These are phyloP conservation scores for Vigna hirtella DNA, from an alignment of 306 rosid species.

Conservation along the genomic window DNA sequence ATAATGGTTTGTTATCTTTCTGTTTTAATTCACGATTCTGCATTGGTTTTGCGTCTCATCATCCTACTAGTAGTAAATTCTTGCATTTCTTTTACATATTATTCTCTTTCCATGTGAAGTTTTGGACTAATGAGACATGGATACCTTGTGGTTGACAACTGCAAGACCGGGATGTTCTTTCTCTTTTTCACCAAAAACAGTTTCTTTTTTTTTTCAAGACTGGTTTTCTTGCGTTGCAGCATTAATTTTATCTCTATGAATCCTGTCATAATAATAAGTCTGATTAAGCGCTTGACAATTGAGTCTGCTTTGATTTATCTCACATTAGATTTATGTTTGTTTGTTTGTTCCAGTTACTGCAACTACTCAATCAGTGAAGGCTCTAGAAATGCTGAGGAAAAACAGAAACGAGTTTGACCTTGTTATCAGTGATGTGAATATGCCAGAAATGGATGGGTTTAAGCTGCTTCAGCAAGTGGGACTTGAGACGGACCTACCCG, in stretches of 20 bases:
- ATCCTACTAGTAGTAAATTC: neutral
- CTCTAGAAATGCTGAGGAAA: conserved; percentile 74
- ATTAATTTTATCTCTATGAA: conserved; percentile 5
- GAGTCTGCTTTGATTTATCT: conserved; percentile 31
- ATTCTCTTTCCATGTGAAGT: neutral
- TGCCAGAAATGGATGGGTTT: conserved; percentile 96
- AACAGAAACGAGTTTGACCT: conserved; percentile 73
- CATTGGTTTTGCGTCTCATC: neutral
- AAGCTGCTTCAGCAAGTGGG: conserved; percentile 83
- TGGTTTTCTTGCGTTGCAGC: conserved; percentile 2
- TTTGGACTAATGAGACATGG: neutral
- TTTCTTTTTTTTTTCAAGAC: neutral
- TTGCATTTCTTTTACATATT: neutral
- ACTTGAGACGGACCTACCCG: conserved; percentile 92
- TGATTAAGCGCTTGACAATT: conserved; percentile 1
- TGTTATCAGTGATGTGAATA: conserved; percentile 83
- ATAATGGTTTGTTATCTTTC: conserved; percentile 63
- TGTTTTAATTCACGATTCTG: conserved; percentile 12
- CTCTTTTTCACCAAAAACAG: neutral
- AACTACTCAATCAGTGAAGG: conserved; percentile 67
- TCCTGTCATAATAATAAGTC: neutral
- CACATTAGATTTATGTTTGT: conserved; percentile 29
- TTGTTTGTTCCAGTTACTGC: conserved; percentile 68
- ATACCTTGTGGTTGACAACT: neutral
- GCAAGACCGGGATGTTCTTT: neutral